phyloP scores from a whole-genome alignment of 768 basidiomycete species.

The Tricholoma furcatifolium region DNA sequence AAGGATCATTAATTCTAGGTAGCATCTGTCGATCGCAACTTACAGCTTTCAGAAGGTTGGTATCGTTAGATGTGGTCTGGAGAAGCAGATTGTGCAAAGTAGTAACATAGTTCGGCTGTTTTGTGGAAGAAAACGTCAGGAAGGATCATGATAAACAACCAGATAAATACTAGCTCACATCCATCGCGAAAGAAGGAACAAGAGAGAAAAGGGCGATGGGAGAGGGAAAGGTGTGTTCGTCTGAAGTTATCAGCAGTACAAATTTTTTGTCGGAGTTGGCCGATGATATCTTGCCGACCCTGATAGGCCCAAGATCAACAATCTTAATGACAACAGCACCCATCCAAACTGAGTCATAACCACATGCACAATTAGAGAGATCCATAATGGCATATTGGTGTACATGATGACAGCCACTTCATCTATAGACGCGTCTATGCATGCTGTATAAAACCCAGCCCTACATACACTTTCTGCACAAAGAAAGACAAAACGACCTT shows the following conservation, averaged over 20 bases:
- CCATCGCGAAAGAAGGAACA: conserved; percentile 34
- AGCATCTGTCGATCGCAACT: conserved; percentile 26
- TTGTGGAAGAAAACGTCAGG: conserved; percentile 20
- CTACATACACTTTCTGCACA: too few relatives aligned
- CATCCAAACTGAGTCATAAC: too few relatives aligned
- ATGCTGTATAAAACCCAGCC: too few relatives aligned
- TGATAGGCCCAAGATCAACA: background rate
- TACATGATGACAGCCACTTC: too few relatives aligned
- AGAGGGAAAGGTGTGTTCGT: conserved; percentile 24
- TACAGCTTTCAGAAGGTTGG: conserved; percentile 84
- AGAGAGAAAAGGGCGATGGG: conserved; percentile 19
- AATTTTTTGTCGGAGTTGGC: conserved; percentile 63
- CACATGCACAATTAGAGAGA: too few relatives aligned
- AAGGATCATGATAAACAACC: conserved; percentile 6
- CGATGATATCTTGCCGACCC: conserved; percentile 32
- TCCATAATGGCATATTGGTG: too few relatives aligned
- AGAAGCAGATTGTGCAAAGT: conserved; percentile 81
- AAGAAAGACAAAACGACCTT: too few relatives aligned
- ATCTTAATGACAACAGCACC: too few relatives aligned
- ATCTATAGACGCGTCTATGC: too few relatives aligned
- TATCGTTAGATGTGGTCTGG: conserved; percentile 87
- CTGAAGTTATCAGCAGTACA: conserved; percentile 25
- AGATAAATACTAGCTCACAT: conserved; percentile 38
- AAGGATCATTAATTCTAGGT: background rate
- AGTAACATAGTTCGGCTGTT: conserved; percentile 72